A percentile compares a stretch with the other conserved stretches of the same genome.
phyloP scores from a whole-genome alignment of 176 grass and related monocot species.

The Eragrostis curvula region DNA sequence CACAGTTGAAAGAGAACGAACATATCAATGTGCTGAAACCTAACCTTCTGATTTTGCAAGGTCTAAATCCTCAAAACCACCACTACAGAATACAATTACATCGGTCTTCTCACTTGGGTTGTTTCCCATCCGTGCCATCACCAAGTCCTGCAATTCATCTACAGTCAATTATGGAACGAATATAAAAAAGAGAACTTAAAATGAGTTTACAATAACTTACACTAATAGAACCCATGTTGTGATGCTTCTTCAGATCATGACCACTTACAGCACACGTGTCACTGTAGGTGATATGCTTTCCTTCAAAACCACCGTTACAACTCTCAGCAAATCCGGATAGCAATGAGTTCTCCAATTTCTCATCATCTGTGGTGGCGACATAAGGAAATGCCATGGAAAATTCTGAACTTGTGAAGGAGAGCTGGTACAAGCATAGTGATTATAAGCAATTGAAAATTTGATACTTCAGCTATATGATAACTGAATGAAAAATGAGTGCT shows the following conservation, averaged over 20 bases:
- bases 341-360: constrained; percentile 75
- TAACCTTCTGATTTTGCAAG: constrained; percentile 75
- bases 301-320: constrained; percentile 62
- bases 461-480: constrained; percentile 12
- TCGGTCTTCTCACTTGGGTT: constrained; percentile 50
- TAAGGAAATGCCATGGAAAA: constrained; percentile 94
- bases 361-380: constrained; percentile 64
- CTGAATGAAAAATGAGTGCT: not conserved
- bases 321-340: constrained; percentile 71
- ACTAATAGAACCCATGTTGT: constrained; percentile 57
- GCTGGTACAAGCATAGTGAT: constrained; percentile 43
- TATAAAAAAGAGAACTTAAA: not conserved
- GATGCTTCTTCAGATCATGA: constrained; percentile 59
- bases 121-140: constrained; percentile 47
- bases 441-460: constrained; percentile 2
- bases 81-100: constrained; percentile 69
- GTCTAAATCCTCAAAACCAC: constrained; percentile 54
- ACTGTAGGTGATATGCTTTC: constrained; percentile 57
- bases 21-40: constrained; percentile 4
- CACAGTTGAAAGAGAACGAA: constrained; percentile 21
- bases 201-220: constrained; percentile 38
- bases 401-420: constrained; percentile 69
- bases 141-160: constrained; percentile 57
- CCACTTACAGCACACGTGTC: constrained; percentile 48
- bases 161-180: constrained; percentile 6